Evolutionary conservation across 2,329 filamentous ascomycete species (phyloP).

Genomic region (Chrysoporthe cubensis): DNA sequence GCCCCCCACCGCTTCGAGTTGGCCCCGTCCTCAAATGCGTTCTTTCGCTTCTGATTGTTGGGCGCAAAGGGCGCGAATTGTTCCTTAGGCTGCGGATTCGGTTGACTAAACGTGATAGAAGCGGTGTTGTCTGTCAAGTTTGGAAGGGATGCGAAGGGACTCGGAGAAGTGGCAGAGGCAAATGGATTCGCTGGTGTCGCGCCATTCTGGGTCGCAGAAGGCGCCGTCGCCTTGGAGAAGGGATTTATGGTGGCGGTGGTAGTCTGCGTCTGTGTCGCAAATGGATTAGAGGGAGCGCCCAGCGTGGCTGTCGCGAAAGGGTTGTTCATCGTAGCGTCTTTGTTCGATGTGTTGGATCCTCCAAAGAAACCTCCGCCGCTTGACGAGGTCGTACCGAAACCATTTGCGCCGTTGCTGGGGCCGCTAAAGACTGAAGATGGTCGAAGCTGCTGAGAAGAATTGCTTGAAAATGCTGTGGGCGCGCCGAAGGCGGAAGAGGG

Average conservation of each 20-base stretch:
- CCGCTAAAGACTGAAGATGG: constrained; percentile 12
- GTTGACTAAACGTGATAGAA: constrained; percentile 11
- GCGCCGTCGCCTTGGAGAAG: constrained; percentile 7
- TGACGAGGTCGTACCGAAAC: constrained; percentile 3
- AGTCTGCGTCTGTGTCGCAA: constrained; percentile 24
- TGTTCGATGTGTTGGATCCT: constrained; percentile 18
- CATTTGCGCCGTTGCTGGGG: constrained; percentile 15
- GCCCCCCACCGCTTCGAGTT: constrained; percentile 17
- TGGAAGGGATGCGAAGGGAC: constrained; percentile 17
- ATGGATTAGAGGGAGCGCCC: constrained; percentile 27
- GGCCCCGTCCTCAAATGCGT: constrained; percentile 23
- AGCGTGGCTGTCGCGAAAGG: constrained; percentile 23
- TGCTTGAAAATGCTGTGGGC: constrained; percentile 1
- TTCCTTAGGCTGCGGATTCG: not conserved
- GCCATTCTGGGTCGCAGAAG: constrained; percentile 10
- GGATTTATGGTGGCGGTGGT: constrained; percentile 12
- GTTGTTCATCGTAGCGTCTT: constrained; percentile 20
- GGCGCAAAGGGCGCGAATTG: constrained; percentile 4
- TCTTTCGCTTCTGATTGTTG: constrained; percentile 25
- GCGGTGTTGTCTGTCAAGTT: constrained; percentile 12
- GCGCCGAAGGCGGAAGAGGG: constrained; percentile 23
- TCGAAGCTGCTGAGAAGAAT: constrained; percentile 5
- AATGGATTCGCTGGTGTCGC: constrained; percentile 23
- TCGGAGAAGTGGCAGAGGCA: constrained; percentile 13
- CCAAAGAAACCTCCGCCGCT: constrained; percentile 22